phyloP scores from a whole-genome alignment of 192 early-diverging fungal genomes.

The Geranomyces variabilis region DNA sequence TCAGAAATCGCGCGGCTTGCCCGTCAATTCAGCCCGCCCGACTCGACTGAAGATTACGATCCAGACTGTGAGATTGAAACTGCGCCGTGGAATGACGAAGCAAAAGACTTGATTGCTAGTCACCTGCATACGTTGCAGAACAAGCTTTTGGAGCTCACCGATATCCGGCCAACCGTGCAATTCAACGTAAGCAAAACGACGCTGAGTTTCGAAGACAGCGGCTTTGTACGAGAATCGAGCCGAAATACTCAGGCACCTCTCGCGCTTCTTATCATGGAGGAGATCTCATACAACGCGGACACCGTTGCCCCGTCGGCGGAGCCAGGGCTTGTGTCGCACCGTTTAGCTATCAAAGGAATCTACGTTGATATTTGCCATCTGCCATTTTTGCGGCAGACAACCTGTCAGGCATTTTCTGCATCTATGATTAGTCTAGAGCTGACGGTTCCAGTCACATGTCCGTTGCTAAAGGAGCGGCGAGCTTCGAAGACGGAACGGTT shows the following conservation, averaged over 20 bases:
- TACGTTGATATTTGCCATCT: slow-evolving; percentile 13
- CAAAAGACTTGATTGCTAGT: neutral
- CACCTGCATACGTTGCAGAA: neutral
- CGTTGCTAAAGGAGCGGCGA: neutral
- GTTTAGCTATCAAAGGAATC: neutral
- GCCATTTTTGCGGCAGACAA: neutral
- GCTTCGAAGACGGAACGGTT: neutral
- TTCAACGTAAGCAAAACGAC: neutral
- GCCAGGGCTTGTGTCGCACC: neutral
- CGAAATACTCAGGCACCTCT: neutral
- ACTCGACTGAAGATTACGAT: neutral
- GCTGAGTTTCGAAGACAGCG: neutral
- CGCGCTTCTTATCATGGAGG: neutral
- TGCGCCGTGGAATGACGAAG: neutral
- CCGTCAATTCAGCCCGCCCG: neutral
- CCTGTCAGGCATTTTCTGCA: slow-evolving; percentile 7
- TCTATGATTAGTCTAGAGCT: neutral
- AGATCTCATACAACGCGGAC: neutral
- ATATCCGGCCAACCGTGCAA: neutral
- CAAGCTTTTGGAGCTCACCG: slow-evolving; percentile 4
- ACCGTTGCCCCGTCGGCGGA: neutral
- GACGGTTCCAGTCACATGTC: neutral
- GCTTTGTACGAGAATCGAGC: neutral
- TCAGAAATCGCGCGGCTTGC: slow-evolving; percentile 3
- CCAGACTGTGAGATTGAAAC: neutral